A percentile compares a stretch with the other conserved stretches of the same genome.
Conservation (phyloP, 371 early-diverging fungal genomes). For the Zopfochytrium polystomum region DNA sequence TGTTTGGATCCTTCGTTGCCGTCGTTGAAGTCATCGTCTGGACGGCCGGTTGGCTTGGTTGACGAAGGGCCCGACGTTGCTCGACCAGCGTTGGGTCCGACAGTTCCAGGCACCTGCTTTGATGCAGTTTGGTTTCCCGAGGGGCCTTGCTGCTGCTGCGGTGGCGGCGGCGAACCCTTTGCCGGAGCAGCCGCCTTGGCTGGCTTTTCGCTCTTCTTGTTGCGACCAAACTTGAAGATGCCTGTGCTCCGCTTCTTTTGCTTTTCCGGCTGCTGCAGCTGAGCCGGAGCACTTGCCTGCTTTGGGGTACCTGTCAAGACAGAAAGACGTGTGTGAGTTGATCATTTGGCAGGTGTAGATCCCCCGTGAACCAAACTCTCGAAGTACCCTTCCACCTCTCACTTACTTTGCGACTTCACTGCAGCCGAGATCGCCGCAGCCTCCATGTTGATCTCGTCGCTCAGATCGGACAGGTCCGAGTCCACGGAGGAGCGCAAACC, state of each 20-base stretch:
- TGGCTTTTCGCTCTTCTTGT: conserved; percentile 4
- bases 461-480: conserved; percentile 15
- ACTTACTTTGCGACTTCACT: too few relatives aligned
- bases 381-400: too few relatives aligned
- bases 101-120: neutral
- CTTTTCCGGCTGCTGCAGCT: neutral
- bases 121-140: neutral
- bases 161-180: too few relatives aligned
- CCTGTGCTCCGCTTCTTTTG: conserved; percentile 16
- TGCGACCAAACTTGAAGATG: conserved; percentile 9
- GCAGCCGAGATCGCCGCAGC: neutral
- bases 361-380: too few relatives aligned
- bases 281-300: too few relatives aligned
- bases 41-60: neutral
- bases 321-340: too few relatives aligned
- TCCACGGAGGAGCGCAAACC: conserved; percentile 14
- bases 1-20: neutral
- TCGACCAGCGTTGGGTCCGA: neutral
- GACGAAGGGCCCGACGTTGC: neutral
- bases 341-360: too few relatives aligned
- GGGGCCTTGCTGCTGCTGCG: neutral
- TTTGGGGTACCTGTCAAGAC: too few relatives aligned
- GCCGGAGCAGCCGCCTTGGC: neutral
- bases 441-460: conserved; percentile 14
- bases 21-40: neutral